Evolutionary conservation across 176 grass and related monocot genomes (phyloP), one percentile per base, ranked within the genome.

Genomic region (Musa schizocarpa): DNA sequence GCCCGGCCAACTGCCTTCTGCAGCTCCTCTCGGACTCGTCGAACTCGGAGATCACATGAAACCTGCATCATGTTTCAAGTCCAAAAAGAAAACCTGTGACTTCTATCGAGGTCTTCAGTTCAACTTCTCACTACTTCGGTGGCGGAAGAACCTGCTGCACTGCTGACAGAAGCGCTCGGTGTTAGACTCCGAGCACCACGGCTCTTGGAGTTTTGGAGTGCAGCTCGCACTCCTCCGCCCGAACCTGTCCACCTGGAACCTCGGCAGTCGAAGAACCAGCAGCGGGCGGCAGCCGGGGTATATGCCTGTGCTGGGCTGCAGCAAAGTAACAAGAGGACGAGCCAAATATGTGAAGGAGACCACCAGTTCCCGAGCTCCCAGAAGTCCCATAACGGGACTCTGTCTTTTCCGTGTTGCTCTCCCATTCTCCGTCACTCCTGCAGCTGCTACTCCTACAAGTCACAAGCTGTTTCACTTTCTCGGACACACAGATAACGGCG

Each of bases 111-210:
- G 29, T 43, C 34, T 43, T 43, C 34, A 6, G 4, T 43, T 5
- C 34, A 43, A 43, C 34, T 43, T 43, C 34, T 43, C 34, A 43
- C 4, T 43, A 3, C 34, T 43, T 43, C 5, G 34, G 34, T 43
- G 34, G 34, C 34, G 34, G 34, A 43, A 43, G 0, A 5, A 92
- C 92, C 92, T 86, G 85, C 93, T 96, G 86, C 93, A 96, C 24
- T 96, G 93, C 82, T 96, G 93, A 82, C 93, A 96, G 78, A 96
- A 96, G 24, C 93, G 87, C 77, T 43, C 4, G 34, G 34, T 96
- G 93, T 72, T 90, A 85, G 69, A 76, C 72, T 77, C 93, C 85
- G 62, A 84, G 85, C 26, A 96, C 83, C n/a, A 90, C 69, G 83
- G 90, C 89, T 13, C 70, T 55, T 54, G 89, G 83, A 10, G 92